Conservation (phyloP, 371 early-diverging fungal genomes). For the Vairimorpha apis region DNA sequence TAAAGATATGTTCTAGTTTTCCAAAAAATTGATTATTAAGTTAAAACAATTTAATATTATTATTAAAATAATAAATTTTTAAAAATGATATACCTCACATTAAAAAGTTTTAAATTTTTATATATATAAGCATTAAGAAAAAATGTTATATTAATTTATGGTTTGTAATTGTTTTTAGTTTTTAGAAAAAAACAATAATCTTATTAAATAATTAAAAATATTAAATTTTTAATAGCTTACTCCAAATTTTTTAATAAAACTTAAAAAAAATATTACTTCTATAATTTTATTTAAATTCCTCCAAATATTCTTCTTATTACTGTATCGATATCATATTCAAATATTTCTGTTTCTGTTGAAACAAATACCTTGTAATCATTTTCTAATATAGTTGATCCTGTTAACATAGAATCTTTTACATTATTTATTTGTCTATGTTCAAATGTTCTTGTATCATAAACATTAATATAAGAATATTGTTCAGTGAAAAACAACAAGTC, state of each 20-base stretch:
- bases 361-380: conserved; percentile 51
- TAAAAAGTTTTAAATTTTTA: not conserved
- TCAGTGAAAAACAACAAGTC: conserved; percentile 61
- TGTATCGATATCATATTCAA: conserved; percentile 33
- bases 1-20: too few species aligned
- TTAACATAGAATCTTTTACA: conserved; percentile 53
- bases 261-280: not conserved
- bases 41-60: too few species aligned
- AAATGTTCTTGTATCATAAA: conserved; percentile 57
- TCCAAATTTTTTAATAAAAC: not conserved
- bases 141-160: not conserved
- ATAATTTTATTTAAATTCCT: not conserved
- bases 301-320: conserved; percentile 39
- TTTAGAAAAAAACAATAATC: not conserved
- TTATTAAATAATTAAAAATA: not conserved
- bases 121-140: not conserved
- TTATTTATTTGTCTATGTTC: conserved; percentile 49
- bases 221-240: not conserved
- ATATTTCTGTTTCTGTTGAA: conserved; percentile 24
- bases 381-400: conserved; percentile 54
- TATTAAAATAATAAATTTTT: too few species aligned
- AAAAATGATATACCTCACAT: too few species aligned
- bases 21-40: too few species aligned
- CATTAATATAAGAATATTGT: conserved; percentile 57
- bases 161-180: not conserved